Conservation (phyloP, 306 rosid genomes). For the Acacia crassicarpa region DNA sequence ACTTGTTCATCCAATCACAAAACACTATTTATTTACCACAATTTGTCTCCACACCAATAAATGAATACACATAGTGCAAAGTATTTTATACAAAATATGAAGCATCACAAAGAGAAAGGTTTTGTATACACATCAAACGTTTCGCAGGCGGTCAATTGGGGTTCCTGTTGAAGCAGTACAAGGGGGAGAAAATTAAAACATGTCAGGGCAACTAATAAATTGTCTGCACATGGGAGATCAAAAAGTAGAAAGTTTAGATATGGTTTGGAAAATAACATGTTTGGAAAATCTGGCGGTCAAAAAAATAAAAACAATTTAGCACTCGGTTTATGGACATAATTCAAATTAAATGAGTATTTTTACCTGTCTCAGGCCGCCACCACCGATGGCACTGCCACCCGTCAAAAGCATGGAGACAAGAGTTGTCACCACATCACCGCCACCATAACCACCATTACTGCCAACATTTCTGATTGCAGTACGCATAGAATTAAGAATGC, state of each 20-base stretch:
- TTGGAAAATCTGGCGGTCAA: neutral
- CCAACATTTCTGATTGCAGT: constrained; percentile 63
- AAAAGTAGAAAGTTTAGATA: neutral
- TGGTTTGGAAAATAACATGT: neutral
- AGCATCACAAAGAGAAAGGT: constrained; percentile 73
- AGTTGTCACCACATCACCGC: constrained; percentile 56
- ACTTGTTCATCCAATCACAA: no score
- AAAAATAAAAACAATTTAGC: no score
- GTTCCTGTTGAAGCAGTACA: constrained; percentile 75
- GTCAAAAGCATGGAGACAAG: constrained; percentile 70
- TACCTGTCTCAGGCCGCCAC: constrained; percentile 75
- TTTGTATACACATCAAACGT: constrained; percentile 74
- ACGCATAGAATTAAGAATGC: constrained; percentile 84
- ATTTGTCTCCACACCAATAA: no score
- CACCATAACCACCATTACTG: constrained; percentile 38
- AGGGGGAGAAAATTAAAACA: constrained; percentile 9
- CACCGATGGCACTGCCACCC: constrained; percentile 42
- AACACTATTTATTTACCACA: no score
- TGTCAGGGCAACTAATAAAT: constrained; percentile 25
- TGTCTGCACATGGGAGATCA: neutral
- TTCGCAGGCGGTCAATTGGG: constrained; percentile 80
- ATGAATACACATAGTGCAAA: no score
- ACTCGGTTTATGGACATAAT: neutral
- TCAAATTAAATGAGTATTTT: constrained; percentile 5
- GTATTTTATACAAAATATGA: no score